Evolutionary conservation across 441 rosid species (phyloP).

Genomic region (Daphne laureola): DNA sequence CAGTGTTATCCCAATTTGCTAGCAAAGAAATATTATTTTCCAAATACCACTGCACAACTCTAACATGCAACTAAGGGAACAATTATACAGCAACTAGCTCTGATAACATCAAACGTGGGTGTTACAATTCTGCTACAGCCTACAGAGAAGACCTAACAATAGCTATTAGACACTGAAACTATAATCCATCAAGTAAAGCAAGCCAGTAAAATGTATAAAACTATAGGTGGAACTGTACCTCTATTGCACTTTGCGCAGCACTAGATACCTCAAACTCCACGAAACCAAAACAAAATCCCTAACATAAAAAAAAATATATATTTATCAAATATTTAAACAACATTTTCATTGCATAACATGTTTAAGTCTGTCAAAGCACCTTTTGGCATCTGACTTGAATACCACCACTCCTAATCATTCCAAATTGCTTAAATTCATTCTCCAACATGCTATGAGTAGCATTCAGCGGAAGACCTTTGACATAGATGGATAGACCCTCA

Average conservation of each 20-base stretch:
- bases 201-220: neutral
- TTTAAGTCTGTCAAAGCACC: constrained; percentile 25
- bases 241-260: constrained; percentile 76
- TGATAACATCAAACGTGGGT: too few species aligned
- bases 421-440: constrained; percentile 75
- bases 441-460: constrained; percentile 55
- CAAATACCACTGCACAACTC: too few species aligned
- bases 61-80: too few species aligned
- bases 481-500: constrained; percentile 72
- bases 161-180: too few species aligned
- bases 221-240: constrained; percentile 32
- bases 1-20: too few species aligned
- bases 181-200: too few species aligned
- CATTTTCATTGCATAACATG: constrained; percentile 3
- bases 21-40: too few species aligned
- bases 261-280: constrained; percentile 74
- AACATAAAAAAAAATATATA: constrained; percentile 12
- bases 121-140: too few species aligned
- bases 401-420: constrained; percentile 58
- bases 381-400: constrained; percentile 66
- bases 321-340: constrained; percentile 1
- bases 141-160: too few species aligned
- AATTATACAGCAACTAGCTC: too few species aligned
- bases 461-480: constrained; percentile 65
- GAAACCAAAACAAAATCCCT: constrained; percentile 85